These are phyloP conservation scores for Rhodotorula diobovata DNA, from an alignment of 768 basidiomycete species.

Conservation along the genomic window DNA sequence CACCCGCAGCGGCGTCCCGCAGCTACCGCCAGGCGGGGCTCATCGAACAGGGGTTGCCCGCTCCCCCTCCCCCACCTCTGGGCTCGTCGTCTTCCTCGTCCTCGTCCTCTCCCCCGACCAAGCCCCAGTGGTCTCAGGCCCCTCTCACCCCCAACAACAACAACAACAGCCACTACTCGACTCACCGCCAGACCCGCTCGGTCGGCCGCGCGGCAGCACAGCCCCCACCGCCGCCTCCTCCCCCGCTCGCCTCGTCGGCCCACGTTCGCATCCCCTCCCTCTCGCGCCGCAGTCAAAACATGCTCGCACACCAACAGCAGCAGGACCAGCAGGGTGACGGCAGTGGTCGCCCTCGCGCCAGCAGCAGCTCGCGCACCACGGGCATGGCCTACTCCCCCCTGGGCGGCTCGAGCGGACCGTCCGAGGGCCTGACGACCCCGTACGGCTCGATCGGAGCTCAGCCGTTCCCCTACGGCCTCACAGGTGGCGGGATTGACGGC, in stretches of 20 bases:
- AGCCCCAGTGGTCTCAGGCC: neutral
- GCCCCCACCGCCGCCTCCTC: neutral
- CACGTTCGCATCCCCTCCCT: neutral
- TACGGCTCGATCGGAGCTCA: neutral
- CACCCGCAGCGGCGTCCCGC: neutral
- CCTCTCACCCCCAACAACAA: neutral
- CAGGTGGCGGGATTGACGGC: neutral
- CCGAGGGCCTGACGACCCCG: neutral
- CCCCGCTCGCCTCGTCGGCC: neutral
- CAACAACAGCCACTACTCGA: neutral
- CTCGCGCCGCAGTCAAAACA: neutral
- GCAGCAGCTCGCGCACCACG: neutral
- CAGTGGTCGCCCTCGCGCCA: neutral
- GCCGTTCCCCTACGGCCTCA: neutral
- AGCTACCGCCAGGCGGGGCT: neutral
- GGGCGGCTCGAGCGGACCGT: neutral
- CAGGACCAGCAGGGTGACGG: neutral
- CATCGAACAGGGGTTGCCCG: neutral
- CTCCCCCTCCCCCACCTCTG: too few species aligned
- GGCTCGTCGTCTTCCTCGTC: too few species aligned
- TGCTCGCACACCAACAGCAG: neutral
- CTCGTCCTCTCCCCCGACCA: neutral
- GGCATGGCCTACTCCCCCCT: constrained; percentile 29
- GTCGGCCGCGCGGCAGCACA: constrained; percentile 11
- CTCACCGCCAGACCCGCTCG: constrained; percentile 23